Base-by-base conservation (phyloP, 2,329 filamentous ascomycete species). In the Polychaeton citri region DNA sequence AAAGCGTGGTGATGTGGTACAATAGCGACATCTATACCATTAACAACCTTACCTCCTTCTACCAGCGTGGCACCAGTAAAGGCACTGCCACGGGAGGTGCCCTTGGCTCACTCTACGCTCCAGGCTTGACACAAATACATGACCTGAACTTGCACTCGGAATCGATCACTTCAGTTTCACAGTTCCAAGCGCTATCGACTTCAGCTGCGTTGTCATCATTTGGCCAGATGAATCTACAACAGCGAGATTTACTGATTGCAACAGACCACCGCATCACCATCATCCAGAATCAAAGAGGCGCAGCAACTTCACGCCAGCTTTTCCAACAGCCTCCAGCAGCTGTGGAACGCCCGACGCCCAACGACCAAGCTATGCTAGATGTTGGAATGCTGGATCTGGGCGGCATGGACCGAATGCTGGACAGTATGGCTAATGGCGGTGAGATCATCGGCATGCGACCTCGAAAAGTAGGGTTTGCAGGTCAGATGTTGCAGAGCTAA, bases 1-100 rank as follows among this genome's bases (percentile, higher is more conserved):
- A 68, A 33, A 63, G 62, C 6, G 52, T 65, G 21, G 44, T 66
- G 24, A 53, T 69, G 13, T 67, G 63, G 62, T 67, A 65, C 40
- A 60, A 59, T 38, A 46, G 49, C 26, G 59, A 64, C 19, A 45
- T 65, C 17, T 64, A 62, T 48, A 55, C 57, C 20, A 65, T 68
- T 32, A 47, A 64, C 6, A 64, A 62, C 39, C 49, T 68, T 2
- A 52, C 52, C 40, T 55, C 60, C 35, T 66, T 63, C 49, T 66
- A 63, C 61, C 46, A 60, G 33, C 63, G 64, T 26, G 60, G 54
- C 34, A 54, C 50, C 5, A 49, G 39, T 40, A n/a, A n/a, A n/a
- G 46, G 38, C 30, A 46, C 40, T 24, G 48, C 47, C 35, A 47
- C 51, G 21, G 43, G 47, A 32, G 46, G 50, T 19, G 52, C 51